These are phyloP conservation scores for Cladosporium sp. DNA, from an alignment of 2,329 filamentous ascomycete species.

Conservation along the genomic window DNA sequence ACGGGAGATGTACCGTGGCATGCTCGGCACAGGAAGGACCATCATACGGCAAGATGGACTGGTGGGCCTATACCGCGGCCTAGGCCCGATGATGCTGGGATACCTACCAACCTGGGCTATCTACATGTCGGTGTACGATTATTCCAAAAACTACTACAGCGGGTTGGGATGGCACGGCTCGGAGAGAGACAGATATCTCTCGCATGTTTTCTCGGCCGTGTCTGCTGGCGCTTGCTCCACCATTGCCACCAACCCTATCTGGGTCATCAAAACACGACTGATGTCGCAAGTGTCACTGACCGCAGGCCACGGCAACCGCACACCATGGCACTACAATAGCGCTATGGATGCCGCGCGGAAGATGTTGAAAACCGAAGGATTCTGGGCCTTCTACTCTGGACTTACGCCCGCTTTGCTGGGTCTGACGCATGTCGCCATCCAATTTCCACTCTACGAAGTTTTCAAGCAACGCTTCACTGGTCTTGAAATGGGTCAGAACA, in stretches of 20 bases:
- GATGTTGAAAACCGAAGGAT: slow-evolving; percentile 90
- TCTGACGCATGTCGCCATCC: slow-evolving; percentile 91
- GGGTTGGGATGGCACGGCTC: slow-evolving; percentile 46
- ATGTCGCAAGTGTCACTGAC: slow-evolving; percentile 82
- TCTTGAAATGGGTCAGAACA: slow-evolving; percentile 74
- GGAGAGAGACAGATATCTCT: slow-evolving; percentile 65
- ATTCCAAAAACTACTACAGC: slow-evolving; percentile 73
- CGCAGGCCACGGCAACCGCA: slow-evolving; percentile 56
- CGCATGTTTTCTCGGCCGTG: slow-evolving; percentile 87
- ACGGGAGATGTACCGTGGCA: slow-evolving; percentile 72
- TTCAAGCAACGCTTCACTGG: slow-evolving; percentile 90
- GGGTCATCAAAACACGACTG: slow-evolving; percentile 97
- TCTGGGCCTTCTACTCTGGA: slow-evolving; percentile 91
- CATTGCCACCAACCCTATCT: slow-evolving; percentile 93
- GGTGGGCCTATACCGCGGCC: slow-evolving; percentile 85
- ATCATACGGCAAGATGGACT: slow-evolving; percentile 90
- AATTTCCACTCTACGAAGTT: slow-evolving; percentile 94
- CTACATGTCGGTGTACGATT: slow-evolving; percentile 95
- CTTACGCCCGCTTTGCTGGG: slow-evolving; percentile 89
- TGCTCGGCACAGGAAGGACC: slow-evolving; percentile 79
- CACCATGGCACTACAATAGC: slow-evolving; percentile 87
- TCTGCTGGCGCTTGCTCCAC: slow-evolving; percentile 91
- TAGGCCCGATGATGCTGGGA: slow-evolving; percentile 91
- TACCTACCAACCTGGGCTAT: slow-evolving; percentile 98
- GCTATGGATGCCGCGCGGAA: slow-evolving; percentile 90